These are phyloP conservation scores for Trichosanthes cucumerina DNA, from an alignment of 306 rosid genomes.

Conservation along the genomic window DNA sequence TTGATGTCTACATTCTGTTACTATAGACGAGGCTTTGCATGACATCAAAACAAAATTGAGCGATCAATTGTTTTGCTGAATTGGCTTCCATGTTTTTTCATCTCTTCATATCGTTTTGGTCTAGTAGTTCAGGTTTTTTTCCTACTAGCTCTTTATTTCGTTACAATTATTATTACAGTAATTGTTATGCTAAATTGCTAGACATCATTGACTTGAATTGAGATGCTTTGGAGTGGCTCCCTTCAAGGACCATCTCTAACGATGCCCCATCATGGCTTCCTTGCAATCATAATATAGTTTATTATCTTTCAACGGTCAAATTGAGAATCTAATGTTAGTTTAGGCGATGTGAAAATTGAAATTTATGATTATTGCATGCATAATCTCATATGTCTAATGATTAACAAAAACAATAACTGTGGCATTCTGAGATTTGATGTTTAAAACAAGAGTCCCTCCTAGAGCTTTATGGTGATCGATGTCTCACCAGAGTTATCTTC, in stretches of 20 bases:
- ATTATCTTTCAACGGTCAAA: neutral
- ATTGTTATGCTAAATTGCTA: neutral
- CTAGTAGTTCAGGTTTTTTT: neutral
- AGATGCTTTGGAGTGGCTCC: neutral
- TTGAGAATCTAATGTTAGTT: neutral
- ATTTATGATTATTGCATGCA: neutral
- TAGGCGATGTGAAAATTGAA: neutral
- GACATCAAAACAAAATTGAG: neutral
- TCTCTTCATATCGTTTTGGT: neutral
- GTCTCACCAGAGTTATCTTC: conserved; percentile 21
- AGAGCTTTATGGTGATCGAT: neutral
- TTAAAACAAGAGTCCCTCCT: neutral
- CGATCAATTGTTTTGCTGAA: neutral
- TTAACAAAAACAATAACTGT: neutral
- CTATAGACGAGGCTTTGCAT: neutral
- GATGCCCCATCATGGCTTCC: neutral
- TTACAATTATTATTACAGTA: neutral
- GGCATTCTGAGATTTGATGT: neutral
- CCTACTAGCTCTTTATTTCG: neutral
- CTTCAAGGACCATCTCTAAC: neutral
- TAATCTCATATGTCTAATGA: neutral
- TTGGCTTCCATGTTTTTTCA: neutral
- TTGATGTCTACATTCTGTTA: neutral
- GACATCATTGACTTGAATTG: neutral
- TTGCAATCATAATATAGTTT: neutral